Percentiles rank a stretch among this genome's conserved stretches.
These are phyloP conservation scores for Panicum hallii DNA, from an alignment of 202 grass and related monocot species.

Conservation along the genomic window DNA sequence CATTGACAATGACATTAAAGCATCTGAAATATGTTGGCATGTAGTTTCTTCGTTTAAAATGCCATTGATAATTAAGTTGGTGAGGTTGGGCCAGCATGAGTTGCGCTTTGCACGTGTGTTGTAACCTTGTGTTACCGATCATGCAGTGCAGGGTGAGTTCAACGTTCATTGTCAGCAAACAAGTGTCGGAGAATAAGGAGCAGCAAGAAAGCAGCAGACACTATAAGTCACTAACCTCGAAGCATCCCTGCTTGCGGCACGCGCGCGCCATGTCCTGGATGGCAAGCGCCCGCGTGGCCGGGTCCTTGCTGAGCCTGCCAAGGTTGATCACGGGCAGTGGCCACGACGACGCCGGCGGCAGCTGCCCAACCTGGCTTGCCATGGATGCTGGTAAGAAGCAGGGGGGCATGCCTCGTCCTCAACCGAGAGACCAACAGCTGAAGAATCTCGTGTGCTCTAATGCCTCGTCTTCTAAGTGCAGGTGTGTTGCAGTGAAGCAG, in stretches of 20 bases:
- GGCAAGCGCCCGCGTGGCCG: constrained; percentile 39
- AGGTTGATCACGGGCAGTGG: constrained; percentile 67
- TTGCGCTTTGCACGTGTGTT: too few species aligned
- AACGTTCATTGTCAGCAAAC: neutral
- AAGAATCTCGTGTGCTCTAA: neutral
- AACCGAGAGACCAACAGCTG: neutral
- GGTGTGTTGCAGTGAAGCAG: neutral
- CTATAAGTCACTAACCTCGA: constrained; percentile 49
- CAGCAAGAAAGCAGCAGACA: constrained; percentile 35
- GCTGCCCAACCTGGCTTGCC: constrained; percentile 17
- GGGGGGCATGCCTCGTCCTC: constrained; percentile 28
- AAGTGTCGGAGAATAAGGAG: constrained; percentile 3
- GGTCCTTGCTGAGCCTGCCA: constrained; percentile 49
- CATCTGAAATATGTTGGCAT: neutral
- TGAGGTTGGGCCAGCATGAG: neutral
- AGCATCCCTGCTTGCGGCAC: constrained; percentile 68
- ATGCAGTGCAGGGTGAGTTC: neutral
- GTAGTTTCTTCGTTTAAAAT: neutral
- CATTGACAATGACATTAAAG: neutral
- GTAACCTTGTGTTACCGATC: neutral
- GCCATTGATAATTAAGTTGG: neutral
- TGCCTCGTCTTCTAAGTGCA: neutral
- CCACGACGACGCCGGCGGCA: neutral
- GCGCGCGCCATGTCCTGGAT: constrained; percentile 57
- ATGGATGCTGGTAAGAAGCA: constrained; percentile 24